Base-by-base conservation (phyloP, 2,329 filamentous ascomycete species). In the Fusarium sp. region DNA sequence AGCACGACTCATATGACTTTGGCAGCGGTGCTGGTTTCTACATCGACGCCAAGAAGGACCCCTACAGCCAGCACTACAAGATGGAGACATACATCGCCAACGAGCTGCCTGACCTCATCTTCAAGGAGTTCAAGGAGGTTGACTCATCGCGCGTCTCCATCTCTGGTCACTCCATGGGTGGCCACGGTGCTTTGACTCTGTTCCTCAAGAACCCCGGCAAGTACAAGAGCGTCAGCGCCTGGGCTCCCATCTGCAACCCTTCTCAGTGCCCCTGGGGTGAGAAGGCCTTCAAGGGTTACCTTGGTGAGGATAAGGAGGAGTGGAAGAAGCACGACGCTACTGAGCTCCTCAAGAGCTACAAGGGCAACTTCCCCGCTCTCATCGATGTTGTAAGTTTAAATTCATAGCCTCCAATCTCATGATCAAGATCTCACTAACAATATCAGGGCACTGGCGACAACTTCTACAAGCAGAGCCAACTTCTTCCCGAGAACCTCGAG, bases 81-180 rank as follows among this genome's bases (percentile, higher is more conserved):
- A 99, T 99, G 96, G 94, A 98, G 85, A 90, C 87, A 68, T 99
- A 99, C 84, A 87, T 99, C 73, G 91, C 92, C n/a, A 81, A 88
- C 57, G 96, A 99, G 82, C 89, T 99, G n/a, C 95, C 95, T 1
- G 83, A 86, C 18, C 85, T 90, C 2, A 87, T 98, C 25, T 97
- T 95, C 81, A 81, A 81, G 30, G 86, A 88, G 27, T 97, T 94
- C 82, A 84, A 88, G 30, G 86, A 80, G 73, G 84, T 99, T 30
- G 95, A 98, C 80, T 77, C 81, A 1, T 81, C 77, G 29, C 87
- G 91, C 43, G 90, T 98, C 59, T 92, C 91, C 80, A 96, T 99
- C 76, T 93, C 93, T 43, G 96, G 96, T 8, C 96, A 99, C 84
- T 95, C 91, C 76, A 99, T 99, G 96, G 96, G 96, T 73, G 96